Base-by-base conservation (phyloP, 495 filamentous ascomycete species). In the Daldinia concentrica region DNA sequence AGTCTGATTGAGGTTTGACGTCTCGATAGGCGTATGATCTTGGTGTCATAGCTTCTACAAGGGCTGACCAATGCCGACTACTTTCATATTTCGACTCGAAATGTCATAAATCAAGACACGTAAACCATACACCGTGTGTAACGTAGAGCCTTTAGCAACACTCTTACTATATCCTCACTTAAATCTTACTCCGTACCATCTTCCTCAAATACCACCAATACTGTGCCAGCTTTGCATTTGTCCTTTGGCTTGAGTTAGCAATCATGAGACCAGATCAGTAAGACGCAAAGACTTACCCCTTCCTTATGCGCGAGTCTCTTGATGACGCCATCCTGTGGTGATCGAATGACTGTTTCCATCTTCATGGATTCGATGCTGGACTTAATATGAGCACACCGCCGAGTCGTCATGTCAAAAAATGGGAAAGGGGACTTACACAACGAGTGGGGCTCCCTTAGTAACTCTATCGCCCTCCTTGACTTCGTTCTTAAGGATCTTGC, bases 291-390 rank as follows among this genome's bases (percentile, higher is more conserved):
- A 88, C 92, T 85, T 88, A 97, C 93, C 77, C 95, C 95, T 83
- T 90, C 85, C 78, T 90, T 86, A 81, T 98, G 94, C 43, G 95
- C 93, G 52, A 99, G 82, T 79, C 87, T 92, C 64, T 89, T 88
- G 65, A 99, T 87, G 8, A 89, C 86, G 6, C 93, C 95, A 68
- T 90, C 89, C 54, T 93, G 89, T 11, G 95, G 95, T 69, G 92
- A 94, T 66, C 95, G 86, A 65, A 99, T 97, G 36, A 97, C 93
- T 34, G 93, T 99, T 81, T 99, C 95, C 95, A 99, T 99, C 86
- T 99, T 99, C 95, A 99, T 99, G 63, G 95, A 98, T 81, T 99
- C 95, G 76, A 99, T 97, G 1, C 86, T 85, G 51, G 11, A 27
- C 17, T 17, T 11, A 4, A 55, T 24, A 37, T 75, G 56, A 80